These are phyloP conservation scores for Kazachstania sp. DNA, from an alignment of 1,139 yeast genomes.

Conservation along the genomic window DNA sequence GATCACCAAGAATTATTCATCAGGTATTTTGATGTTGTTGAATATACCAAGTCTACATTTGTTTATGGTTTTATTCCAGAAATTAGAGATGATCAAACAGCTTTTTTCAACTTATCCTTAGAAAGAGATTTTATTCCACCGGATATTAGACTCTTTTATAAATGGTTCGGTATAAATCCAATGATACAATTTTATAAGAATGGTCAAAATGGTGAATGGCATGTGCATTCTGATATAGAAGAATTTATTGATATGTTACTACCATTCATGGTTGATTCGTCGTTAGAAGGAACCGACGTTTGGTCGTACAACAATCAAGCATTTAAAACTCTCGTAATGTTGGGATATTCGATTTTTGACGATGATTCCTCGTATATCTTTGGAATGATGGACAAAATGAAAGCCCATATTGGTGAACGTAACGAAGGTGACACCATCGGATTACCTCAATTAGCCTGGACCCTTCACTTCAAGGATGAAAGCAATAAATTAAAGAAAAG, in stretches of 20 bases:
- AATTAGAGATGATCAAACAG: conserved; percentile 7
- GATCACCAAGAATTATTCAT: conserved; percentile 38
- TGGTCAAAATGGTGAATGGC: not conserved
- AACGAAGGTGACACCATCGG: conserved; percentile 9
- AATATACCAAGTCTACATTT: conserved; percentile 39
- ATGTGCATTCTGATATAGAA: not conserved
- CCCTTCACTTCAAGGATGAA: conserved; percentile 6
- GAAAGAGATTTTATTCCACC: conserved; percentile 24
- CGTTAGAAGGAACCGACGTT: not conserved
- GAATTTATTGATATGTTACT: conserved; percentile 3
- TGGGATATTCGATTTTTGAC: too few relatives aligned
- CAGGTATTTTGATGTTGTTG: conserved; percentile 42
- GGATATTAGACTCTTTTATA: conserved; percentile 13
- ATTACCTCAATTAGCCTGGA: conserved; percentile 17
- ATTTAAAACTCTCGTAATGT: not conserved
- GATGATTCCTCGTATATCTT: too few relatives aligned
- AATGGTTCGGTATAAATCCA: conserved; percentile 22
- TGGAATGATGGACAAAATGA: too few relatives aligned
- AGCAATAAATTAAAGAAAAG: not conserved
- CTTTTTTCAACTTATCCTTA: conserved; percentile 12
- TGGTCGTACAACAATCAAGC: not conserved
- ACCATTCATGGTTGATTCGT: conserved; percentile 2
- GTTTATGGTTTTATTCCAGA: conserved; percentile 48
- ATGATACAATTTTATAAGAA: conserved; percentile 12
- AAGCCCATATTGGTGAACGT: conserved; percentile 6